Evolutionary conservation across 2,329 filamentous ascomycete species (phyloP).

Genomic region (Penicillium freii): DNA sequence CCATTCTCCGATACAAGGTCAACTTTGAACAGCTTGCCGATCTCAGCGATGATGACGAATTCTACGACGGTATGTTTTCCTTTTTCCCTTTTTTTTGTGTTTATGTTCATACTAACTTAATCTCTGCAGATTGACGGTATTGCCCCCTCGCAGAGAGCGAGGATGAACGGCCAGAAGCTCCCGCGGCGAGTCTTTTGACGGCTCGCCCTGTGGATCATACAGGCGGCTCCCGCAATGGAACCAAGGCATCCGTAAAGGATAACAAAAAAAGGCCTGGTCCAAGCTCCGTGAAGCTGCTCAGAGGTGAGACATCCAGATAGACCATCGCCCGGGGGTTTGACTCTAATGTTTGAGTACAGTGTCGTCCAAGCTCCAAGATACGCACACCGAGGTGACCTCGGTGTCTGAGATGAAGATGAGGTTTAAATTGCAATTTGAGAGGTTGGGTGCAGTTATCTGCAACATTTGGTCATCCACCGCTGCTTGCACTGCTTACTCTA

Average conservation of each 20-base stretch:
- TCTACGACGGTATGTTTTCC: constrained; percentile 68
- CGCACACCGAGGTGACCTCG: constrained; percentile 31
- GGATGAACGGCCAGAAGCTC: constrained; percentile 69
- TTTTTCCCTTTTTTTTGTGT: not conserved
- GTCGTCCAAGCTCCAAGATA: constrained; percentile 46
- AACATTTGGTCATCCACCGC: constrained; percentile 19
- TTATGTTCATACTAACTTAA: constrained; percentile 11
- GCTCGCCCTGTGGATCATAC: constrained; percentile 47
- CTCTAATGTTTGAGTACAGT: constrained; percentile 24
- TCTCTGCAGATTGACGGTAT: constrained; percentile 74
- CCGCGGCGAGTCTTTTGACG: constrained; percentile 54
- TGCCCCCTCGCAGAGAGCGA: constrained; percentile 83
- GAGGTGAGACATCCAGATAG: constrained; percentile 31
- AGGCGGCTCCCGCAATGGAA: constrained; percentile 36
- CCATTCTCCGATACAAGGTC: constrained; percentile 97
- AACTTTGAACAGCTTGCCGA: constrained; percentile 99
- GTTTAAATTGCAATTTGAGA: constrained; percentile 31
- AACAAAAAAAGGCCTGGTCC: constrained; percentile 31
- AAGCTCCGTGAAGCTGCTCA: constrained; percentile 39
- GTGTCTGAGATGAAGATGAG: constrained; percentile 27
- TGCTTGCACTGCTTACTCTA: constrained; percentile 13
- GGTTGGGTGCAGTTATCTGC: constrained; percentile 30
- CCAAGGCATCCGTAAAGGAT: constrained; percentile 33
- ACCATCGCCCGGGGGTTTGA: too few relatives aligned
- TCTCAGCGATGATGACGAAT: constrained; percentile 85